These are phyloP conservation scores for Fusarium coffeatum DNA, from an alignment of 2,329 filamentous ascomycete species.

Conservation along the genomic window DNA sequence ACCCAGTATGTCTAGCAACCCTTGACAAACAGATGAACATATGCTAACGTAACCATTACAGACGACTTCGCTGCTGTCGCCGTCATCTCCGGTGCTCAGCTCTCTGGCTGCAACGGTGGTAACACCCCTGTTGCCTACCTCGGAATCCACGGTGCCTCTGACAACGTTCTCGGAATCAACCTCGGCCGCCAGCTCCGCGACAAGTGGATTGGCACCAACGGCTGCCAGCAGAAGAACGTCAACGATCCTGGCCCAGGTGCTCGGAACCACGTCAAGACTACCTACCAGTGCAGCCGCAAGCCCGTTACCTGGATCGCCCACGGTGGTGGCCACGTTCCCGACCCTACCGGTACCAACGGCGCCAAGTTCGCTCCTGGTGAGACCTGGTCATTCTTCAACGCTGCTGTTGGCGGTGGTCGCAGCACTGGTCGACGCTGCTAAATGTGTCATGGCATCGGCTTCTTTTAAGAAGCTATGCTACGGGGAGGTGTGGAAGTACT, in stretches of 20 bases:
- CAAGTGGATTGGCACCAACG: conserved; percentile 53
- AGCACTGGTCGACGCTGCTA: conserved; percentile 14
- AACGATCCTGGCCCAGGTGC: conserved; percentile 38
- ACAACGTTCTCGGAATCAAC: conserved; percentile 52
- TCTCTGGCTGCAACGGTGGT: conserved; percentile 54
- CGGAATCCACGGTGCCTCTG: conserved; percentile 54
- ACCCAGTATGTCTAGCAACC: conserved; percentile 25
- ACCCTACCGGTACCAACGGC: conserved; percentile 32
- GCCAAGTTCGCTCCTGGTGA: conserved; percentile 37
- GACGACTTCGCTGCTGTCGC: conserved; percentile 54
- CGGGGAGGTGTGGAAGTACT: neutral
- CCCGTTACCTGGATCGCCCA: conserved; percentile 49
- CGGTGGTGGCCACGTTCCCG: conserved; percentile 43
- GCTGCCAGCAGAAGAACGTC: conserved; percentile 47
- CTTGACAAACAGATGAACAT: fast-evolving
- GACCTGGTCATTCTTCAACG: conserved; percentile 45
- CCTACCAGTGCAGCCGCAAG: conserved; percentile 45
- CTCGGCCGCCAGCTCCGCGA: conserved; percentile 53
- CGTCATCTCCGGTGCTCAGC: conserved; percentile 48
- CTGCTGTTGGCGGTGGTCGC: conserved; percentile 1
- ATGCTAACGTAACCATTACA: neutral
- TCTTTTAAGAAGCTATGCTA: neutral
- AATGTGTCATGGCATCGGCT: neutral
- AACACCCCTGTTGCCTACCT: conserved; percentile 55
- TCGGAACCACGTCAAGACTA: conserved; percentile 41